Evolutionary conservation across 2,329 filamentous ascomycete genomes (phyloP).

Genomic region (Pseudopithomyces maydicus): DNA sequence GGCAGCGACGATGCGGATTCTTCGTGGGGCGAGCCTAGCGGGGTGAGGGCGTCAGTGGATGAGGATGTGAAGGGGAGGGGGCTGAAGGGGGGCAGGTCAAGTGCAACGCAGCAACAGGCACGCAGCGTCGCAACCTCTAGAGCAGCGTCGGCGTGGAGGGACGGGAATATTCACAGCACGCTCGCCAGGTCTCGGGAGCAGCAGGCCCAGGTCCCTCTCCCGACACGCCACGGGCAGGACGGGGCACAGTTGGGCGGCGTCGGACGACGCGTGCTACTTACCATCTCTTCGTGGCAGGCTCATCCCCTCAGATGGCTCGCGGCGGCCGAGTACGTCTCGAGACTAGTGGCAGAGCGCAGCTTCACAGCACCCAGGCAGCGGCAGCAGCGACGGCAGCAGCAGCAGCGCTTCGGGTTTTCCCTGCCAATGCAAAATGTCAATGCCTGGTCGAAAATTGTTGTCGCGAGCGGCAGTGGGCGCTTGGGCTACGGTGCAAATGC

Average conservation of each 20-base stretch:
- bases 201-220: neutral
- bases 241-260: neutral
- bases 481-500: slow-evolving; percentile 7
- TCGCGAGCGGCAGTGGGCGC: slow-evolving; percentile 3
- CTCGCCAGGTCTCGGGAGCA: neutral
- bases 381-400: slow-evolving; percentile 4
- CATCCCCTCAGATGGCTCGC: slow-evolving; percentile 44
- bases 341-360: slow-evolving; percentile 10
- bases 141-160: neutral
- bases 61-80: slow-evolving; percentile 6
- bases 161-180: neutral
- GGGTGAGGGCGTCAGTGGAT: slow-evolving; percentile 30
- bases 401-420: slow-evolving; percentile 1
- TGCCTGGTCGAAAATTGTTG: neutral
- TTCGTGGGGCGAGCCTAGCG: slow-evolving; percentile 42
- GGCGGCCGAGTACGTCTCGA: slow-evolving; percentile 18
- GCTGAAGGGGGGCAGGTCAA: neutral
- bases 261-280: slow-evolving; percentile 43
- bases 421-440: slow-evolving; percentile 1
- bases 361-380: slow-evolving; percentile 7
- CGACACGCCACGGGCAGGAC: slow-evolving; percentile 1
- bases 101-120: neutral
- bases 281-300: slow-evolving; percentile 48
- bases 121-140: neutral
- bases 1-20: slow-evolving; percentile 31